Percentiles rank a stretch among this genome's conserved stretches.
phyloP scores from a whole-genome alignment of 2,329 filamentous ascomycete genomes.

The Talaromyces sp. region DNA sequence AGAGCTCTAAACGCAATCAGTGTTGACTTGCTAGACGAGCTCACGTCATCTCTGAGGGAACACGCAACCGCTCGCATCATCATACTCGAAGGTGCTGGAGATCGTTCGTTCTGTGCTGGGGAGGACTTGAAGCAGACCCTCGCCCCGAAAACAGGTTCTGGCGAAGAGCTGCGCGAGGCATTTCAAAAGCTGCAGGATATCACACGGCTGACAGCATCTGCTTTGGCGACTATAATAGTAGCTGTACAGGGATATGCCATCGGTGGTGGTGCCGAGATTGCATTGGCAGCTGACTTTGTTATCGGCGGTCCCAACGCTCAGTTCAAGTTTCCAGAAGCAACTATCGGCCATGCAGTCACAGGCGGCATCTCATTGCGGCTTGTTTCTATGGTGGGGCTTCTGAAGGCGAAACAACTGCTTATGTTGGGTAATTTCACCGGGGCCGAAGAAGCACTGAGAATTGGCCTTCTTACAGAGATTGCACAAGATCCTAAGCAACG shows the following conservation, averaged over 20 bases:
- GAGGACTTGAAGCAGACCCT: constrained; percentile 1
- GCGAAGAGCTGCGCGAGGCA: constrained; percentile 1
- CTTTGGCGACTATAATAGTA: background rate
- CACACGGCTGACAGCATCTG: background rate
- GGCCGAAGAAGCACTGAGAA: background rate
- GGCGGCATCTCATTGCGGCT: background rate
- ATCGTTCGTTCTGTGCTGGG: background rate
- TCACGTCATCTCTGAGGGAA: background rate
- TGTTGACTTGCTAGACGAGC: background rate
- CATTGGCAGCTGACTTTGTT: constrained; percentile 4
- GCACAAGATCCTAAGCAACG: background rate
- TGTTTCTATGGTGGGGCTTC: constrained; percentile 1
- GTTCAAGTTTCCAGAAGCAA: constrained; percentile 4
- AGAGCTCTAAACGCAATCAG: constrained; percentile 2
- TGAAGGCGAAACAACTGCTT: background rate
- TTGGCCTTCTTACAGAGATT: constrained; percentile 3
- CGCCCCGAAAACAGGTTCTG: background rate
- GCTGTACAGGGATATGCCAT: constrained; percentile 1
- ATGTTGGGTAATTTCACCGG: background rate
- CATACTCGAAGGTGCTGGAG: constrained; percentile 1
- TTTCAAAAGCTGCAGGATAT: constrained; percentile 1
- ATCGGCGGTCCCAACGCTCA: constrained; percentile 1
- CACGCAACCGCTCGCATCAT: background rate
- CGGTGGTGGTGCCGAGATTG: constrained; percentile 1
- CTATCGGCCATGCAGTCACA: background rate